Conservation (phyloP, 345 rosid species). For the Pugionium cornutum region DNA sequence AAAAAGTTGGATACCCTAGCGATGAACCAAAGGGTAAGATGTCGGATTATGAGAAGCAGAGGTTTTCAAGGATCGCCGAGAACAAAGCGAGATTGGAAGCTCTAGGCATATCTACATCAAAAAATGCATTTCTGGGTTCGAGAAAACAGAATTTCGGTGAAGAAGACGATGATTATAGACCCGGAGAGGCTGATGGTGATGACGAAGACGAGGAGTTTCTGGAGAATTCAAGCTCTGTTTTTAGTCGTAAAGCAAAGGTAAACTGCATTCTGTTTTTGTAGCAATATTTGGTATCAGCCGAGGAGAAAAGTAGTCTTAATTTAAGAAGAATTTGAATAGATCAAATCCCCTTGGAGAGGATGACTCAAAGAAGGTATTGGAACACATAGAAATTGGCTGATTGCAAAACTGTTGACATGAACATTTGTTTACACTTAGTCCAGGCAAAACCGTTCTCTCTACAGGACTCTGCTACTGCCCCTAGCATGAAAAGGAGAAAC, state of each 20-base stretch:
- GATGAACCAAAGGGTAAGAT: conserved; percentile 32
- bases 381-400: background rate
- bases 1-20: conserved; percentile 1
- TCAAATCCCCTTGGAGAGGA: conserved; percentile 47
- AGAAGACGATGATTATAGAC: conserved; percentile 73
- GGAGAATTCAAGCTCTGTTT: conserved; percentile 34
- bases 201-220: conserved; percentile 43
- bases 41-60: conserved; percentile 68
- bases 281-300: background rate
- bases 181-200: conserved; percentile 39
- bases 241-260: conserved; percentile 42
- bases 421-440: background rate
- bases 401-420: no score
- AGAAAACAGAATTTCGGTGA: conserved; percentile 49
- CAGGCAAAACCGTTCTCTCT: conserved; percentile 84
- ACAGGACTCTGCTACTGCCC: conserved; percentile 42
- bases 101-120: conserved; percentile 61
- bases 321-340: conserved; percentile 33
- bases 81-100: conserved; percentile 83
- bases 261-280: no score
- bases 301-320: conserved; percentile 42
- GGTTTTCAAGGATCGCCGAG: conserved; percentile 73
- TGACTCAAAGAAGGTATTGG: conserved; percentile 54
- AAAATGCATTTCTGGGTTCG: conserved; percentile 45
- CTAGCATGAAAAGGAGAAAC: conserved; percentile 41